phyloP scores from a whole-genome alignment of 371 early-diverging fungal genomes.

The Coemansia sp. region DNA sequence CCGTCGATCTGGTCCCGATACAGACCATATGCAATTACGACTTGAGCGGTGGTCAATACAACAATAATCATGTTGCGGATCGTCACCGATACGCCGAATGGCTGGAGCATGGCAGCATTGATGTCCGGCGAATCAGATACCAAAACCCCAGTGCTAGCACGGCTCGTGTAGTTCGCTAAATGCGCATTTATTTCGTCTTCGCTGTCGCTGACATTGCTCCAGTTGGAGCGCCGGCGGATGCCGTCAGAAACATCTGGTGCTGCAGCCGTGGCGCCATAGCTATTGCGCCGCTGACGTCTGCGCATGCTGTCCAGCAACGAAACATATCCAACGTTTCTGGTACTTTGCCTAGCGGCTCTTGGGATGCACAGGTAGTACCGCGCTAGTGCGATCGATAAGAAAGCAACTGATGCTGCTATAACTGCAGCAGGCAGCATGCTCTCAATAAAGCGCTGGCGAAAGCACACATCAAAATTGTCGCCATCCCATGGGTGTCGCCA shows the following conservation, averaged over 20 bases:
- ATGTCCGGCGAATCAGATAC: background rate
- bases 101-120: background rate
- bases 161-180: background rate
- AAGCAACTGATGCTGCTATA: conserved; percentile 9
- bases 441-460: conserved; percentile 36
- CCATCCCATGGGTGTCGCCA: conserved; percentile 37
- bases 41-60: conserved; percentile 14
- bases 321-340: background rate
- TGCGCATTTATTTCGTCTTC: background rate
- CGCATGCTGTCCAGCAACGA: conserved; percentile 4
- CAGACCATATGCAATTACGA: conserved; percentile 10
- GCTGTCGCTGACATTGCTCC: background rate
- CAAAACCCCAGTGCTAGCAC: background rate
- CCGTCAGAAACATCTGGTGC: background rate
- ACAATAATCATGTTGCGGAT: conserved; percentile 32
- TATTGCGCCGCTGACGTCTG: background rate
- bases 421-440: conserved; percentile 14
- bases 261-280: background rate
- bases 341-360: background rate
- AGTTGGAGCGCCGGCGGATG: conserved; percentile 5
- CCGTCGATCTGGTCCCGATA: background rate
- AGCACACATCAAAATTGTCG: conserved; percentile 46
- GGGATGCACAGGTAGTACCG: conserved; percentile 1
- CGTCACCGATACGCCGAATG: conserved; percentile 9
- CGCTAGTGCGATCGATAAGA: conserved; percentile 7